Percentiles rank a stretch among this genome's conserved stretches.
phyloP scores from a whole-genome alignment of 257 asterid species.

The Capsicum baccatum region DNA sequence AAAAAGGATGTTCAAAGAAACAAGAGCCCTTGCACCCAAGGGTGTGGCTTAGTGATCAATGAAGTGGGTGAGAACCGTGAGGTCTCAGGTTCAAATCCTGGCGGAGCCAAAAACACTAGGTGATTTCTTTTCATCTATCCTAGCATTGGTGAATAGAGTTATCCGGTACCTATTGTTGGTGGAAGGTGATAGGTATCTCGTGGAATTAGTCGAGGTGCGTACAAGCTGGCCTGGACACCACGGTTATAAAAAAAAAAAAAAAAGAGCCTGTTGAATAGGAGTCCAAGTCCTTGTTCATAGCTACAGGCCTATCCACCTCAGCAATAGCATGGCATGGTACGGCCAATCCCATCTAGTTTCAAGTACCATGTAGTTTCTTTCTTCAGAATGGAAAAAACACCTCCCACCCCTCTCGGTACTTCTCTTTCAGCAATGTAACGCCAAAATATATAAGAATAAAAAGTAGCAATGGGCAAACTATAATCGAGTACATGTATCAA shows the following conservation, averaged over 20 bases:
- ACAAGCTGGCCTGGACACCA: no score
- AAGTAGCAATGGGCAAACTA: not conserved
- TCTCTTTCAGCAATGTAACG: not conserved
- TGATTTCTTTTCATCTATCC: no score
- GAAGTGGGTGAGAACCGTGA: no score
- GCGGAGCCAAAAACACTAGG: no score
- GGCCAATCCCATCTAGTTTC: not conserved
- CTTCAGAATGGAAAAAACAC: conserved; percentile 9
- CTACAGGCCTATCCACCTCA: conserved; percentile 12
- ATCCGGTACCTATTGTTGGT: no score
- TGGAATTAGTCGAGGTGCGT: no score
- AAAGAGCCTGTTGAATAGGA: conserved; percentile 1
- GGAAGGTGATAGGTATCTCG: no score
- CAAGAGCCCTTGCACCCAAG: not conserved
- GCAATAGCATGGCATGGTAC: not conserved
- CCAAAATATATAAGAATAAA: not conserved
- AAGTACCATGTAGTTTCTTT: conserved; percentile 17
- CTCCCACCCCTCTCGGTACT: not conserved
- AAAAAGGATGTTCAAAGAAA: not conserved
- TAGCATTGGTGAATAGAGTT: no score
- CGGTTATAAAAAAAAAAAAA: not conserved
- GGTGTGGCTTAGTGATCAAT: no score
- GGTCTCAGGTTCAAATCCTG: no score
- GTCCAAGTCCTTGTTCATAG: not conserved
- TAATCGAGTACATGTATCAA: not conserved